Percentiles rank a stretch among this genome's conserved stretches.
phyloP scores from a whole-genome alignment of 164 flowering plant species.

The Piper betle region DNA sequence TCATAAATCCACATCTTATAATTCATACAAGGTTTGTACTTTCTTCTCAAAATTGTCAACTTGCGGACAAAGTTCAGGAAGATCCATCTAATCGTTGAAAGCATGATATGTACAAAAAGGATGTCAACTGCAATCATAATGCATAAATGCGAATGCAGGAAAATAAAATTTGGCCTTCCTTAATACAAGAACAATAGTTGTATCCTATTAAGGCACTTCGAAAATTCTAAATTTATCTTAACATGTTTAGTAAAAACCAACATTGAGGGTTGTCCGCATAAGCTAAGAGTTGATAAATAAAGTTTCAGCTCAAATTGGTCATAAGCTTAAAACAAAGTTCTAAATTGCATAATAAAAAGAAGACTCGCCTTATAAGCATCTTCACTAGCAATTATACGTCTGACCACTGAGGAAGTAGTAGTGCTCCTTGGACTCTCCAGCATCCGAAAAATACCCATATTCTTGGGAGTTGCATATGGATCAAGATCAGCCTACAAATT shows the following conservation, averaged over 20 bases:
- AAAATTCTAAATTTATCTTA: not conserved
- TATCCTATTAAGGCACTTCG: not conserved
- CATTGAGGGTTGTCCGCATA: too few species aligned
- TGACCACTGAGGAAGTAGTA: slow-evolving; percentile 48
- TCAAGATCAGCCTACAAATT: slow-evolving; percentile 37
- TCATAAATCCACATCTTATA: too few species aligned
- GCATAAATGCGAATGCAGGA: too few species aligned
- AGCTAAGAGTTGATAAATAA: too few species aligned
- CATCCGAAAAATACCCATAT: slow-evolving; percentile 54
- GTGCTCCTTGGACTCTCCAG: slow-evolving; percentile 60
- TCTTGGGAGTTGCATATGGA: slow-evolving; percentile 61
- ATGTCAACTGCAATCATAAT: too few species aligned
- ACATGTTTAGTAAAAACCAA: not conserved
- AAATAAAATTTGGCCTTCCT: too few species aligned
- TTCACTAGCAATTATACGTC: slow-evolving; percentile 59
- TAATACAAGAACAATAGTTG: not conserved
- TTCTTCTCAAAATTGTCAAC: too few species aligned
- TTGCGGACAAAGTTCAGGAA: too few species aligned
- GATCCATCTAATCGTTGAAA: too few species aligned
- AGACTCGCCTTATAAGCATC: slow-evolving; percentile 44
- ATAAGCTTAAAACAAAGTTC: too few species aligned
- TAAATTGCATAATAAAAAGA: not conserved
- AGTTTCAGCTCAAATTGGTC: not conserved
- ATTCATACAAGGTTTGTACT: too few species aligned
- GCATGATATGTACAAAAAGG: too few species aligned